Base-by-base conservation (phyloP, 495 filamentous ascomycete genomes). In the Lasiosphaeria miniovina region DNA sequence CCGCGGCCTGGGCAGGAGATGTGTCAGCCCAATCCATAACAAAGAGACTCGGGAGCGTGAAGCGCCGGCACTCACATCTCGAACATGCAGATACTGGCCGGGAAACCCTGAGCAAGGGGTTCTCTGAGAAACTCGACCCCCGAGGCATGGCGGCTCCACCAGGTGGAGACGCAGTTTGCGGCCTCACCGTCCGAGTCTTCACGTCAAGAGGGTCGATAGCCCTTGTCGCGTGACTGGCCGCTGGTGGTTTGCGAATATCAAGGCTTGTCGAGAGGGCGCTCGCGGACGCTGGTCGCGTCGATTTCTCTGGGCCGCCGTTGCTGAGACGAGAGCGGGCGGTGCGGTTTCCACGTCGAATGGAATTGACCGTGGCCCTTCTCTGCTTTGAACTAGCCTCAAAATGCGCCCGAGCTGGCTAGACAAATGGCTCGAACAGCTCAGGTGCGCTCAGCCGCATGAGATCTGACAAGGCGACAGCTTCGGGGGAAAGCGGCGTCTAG, bases 51-150 rank as follows among this genome's bases (percentile, higher is more conserved):
- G 33, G 55, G 50, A 52, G 41, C 41, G 6, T 32, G 43, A 41
- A 59, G 11, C n/a, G 45, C 9, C 9, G 10, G 15, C 45, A 72
- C 79, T 77, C 59, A 83, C 93, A 98, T 81, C 90, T 86, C 54
- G 90, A 91, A 74, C 93, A 98, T 5, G 93, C 93, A 58, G 91
- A 91, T 40, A 96, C 92, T 5, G 93, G 92, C 52, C 93, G 84
- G 68, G 89, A 93, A 52, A 98, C 93, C 71, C 90, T 88, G 61
- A 98, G 80, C 57, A 93, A 74, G 31, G 93, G 93, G 59, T 86
- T 89, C 59, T 93, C 90, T 32, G 75, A 73, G 64, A 81, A 75
- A 54, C 76, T 80, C 43, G 71, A 74, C 54, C 43, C 43, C 12
- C 75, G 74, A 59, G 70, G 72, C 76, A 78, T 80, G 49, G 35